Conservation (phyloP, 2,329 filamentous ascomycete genomes). For the Akanthomyces muscarius region DNA sequence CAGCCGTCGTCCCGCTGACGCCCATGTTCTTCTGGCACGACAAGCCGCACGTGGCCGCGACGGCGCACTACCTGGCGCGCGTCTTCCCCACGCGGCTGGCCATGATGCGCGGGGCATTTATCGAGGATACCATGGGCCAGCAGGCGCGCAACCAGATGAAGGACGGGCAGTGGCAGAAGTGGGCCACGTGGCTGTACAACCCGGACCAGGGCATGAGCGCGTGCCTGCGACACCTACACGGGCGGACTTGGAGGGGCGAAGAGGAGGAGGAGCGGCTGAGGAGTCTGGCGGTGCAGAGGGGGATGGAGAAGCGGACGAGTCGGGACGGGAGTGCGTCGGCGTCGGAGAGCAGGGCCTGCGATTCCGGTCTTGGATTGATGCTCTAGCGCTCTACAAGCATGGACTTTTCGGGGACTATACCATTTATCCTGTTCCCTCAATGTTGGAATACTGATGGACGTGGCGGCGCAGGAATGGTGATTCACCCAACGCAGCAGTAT, state of each 20-base stretch:
- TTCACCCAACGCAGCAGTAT: no score
- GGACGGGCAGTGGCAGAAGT: constrained; percentile 45
- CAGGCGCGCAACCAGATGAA: constrained; percentile 55
- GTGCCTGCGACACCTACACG: constrained; percentile 49
- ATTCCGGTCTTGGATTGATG: neutral
- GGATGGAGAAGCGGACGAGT: neutral
- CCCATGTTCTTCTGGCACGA: constrained; percentile 58
- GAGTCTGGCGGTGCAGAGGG: neutral
- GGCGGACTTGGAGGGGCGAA: constrained; percentile 41
- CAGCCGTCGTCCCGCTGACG: constrained; percentile 40
- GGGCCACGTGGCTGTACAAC: constrained; percentile 55
- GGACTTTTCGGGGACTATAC: no score
- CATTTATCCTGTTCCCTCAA: no score
- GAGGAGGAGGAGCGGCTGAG: constrained; percentile 10
- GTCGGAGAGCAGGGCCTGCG: neutral
- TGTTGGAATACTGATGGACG: no score
- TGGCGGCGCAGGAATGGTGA: no score
- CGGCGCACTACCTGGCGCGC: constrained; percentile 44
- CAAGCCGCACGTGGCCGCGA: constrained; percentile 50
- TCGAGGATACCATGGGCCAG: constrained; percentile 54
- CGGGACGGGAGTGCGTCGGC: neutral
- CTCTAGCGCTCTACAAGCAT: neutral
- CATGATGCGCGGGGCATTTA: constrained; percentile 50
- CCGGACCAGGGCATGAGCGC: constrained; percentile 42
- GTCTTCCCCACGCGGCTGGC: constrained; percentile 49